Conservation (phyloP, 345 rosid genomes). For the Aegle marmelos region DNA sequence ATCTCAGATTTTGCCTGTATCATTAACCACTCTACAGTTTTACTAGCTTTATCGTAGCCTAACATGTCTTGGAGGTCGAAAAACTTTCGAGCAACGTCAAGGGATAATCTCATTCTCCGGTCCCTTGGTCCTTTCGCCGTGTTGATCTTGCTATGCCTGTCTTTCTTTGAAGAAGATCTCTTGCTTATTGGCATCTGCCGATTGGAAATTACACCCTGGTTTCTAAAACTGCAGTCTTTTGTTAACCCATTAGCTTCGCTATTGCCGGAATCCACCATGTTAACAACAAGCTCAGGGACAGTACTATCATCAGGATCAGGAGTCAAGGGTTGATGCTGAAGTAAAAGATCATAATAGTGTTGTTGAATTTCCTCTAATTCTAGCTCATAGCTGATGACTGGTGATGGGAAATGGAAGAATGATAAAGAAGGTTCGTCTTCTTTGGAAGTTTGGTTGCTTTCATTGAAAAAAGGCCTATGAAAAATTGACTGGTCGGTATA, state of each 20-base stretch:
- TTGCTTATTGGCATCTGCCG: slow-evolving; percentile 24
- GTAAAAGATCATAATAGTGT: slow-evolving; percentile 25
- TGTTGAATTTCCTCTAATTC: slow-evolving; percentile 29
- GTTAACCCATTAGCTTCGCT: background rate
- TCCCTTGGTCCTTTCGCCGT: slow-evolving; percentile 83
- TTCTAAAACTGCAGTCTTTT: background rate
- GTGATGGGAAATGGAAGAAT: slow-evolving; percentile 47
- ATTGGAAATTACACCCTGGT: background rate
- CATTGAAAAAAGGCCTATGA: slow-evolving; percentile 26
- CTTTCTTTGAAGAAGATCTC: slow-evolving; percentile 46
- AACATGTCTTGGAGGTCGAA: slow-evolving; percentile 82
- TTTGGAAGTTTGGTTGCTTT: slow-evolving; percentile 28
- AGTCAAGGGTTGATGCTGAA: slow-evolving; percentile 23
- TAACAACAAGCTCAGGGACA: slow-evolving; percentile 23
- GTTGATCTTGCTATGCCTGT: slow-evolving; percentile 82
- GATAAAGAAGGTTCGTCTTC: slow-evolving; percentile 34
- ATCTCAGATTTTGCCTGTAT: slow-evolving; percentile 56
- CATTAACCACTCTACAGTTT: slow-evolving; percentile 83
- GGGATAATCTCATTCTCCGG: slow-evolving; percentile 81
- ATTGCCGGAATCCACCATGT: slow-evolving; percentile 28
- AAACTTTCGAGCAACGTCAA: slow-evolving; percentile 65
- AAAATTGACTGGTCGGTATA: slow-evolving; percentile 32
- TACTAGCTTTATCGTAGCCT: slow-evolving; percentile 78
- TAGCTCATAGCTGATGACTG: slow-evolving; percentile 35
- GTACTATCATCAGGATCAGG: slow-evolving; percentile 2